Conservation (phyloP, 148 eudicot species). For the Rhododendron williamsianum region DNA sequence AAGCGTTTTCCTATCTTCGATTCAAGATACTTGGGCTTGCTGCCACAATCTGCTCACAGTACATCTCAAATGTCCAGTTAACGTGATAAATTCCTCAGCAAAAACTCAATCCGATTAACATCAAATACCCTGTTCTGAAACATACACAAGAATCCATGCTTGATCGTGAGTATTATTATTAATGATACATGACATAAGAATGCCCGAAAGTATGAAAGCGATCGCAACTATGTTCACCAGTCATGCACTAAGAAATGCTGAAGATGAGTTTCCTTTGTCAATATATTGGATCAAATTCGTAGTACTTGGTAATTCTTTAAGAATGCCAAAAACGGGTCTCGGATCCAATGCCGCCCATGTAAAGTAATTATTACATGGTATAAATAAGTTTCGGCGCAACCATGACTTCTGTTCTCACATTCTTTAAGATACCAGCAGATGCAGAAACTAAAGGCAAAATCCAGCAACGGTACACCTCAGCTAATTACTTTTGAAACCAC, state of each 20-base stretch:
- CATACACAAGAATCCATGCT: neutral
- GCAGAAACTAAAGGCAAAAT: neutral
- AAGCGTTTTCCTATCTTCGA: neutral
- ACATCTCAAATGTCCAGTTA: neutral
- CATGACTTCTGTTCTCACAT: neutral
- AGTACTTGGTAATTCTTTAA: neutral
- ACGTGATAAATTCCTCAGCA: neutral
- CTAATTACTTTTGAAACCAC: constrained; percentile 66
- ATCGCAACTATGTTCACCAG: neutral
- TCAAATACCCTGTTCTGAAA: neutral
- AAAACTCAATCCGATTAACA: neutral
- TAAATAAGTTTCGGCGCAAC: neutral
- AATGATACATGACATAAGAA: neutral
- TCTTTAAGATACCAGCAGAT: neutral
- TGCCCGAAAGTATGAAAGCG: neutral
- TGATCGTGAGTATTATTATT: neutral
- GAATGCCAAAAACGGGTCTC: neutral
- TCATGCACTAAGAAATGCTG: neutral
- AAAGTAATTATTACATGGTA: neutral
- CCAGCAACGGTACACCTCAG: constrained; percentile 16
- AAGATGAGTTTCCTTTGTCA: constrained; percentile 5
- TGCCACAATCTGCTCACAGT: neutral
- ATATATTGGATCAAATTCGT: neutral
- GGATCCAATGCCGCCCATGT: neutral
- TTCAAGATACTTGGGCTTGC: neutral